Evolutionary conservation across 75 land plant genomes (phyloP), one percentile per base, ranked within the genome.

Genomic region (Adiantum capillusveneris): DNA sequence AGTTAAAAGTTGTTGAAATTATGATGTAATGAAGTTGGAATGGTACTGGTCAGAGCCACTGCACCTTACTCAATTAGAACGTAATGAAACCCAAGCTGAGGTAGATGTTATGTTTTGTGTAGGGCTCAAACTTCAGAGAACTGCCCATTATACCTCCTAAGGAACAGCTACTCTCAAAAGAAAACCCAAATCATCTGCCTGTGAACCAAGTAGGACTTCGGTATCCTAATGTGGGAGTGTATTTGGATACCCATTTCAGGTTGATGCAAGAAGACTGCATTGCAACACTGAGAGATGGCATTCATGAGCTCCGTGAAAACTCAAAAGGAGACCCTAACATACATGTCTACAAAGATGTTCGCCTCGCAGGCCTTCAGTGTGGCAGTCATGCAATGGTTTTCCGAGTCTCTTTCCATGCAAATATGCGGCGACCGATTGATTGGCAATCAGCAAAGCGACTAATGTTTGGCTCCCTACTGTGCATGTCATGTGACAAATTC

Each of bases 201-300:
- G 22, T 26, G 1, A 69, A 65, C 57, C 29, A 26, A 54, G 31
- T 65, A 9, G 71, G 70, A 5, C 20, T 31, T 25, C 29, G 58
- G 17, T 69, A 69, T 21, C 12, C 71, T 6, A 20, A 6, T 26
- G 12, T 65, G 18, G 45, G 2, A 6, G 46, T 44, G 19, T 69
- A 69, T 26, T 26, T 69, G 36, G 71, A 53, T 9, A 69, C 58
- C 1, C 71, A 64, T 19, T 69, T 69, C 28, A 20, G 70, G 11
- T 51, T 69, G 56, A 1, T 53, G n/a, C 28, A 39, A 24, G 71
- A 69, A 28, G 68, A 68, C 43, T 64, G 20, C 43, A 28, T 68
- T 19, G 57, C 44, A 19, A 18, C 68, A 21, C 28, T 27, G 22
- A 29, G 66, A 7, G 18, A 64, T 28, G 70, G 68, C 12, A 67